phyloP scores from a whole-genome alignment of 805 yeast species.

The Wickerhamiella azyma region DNA sequence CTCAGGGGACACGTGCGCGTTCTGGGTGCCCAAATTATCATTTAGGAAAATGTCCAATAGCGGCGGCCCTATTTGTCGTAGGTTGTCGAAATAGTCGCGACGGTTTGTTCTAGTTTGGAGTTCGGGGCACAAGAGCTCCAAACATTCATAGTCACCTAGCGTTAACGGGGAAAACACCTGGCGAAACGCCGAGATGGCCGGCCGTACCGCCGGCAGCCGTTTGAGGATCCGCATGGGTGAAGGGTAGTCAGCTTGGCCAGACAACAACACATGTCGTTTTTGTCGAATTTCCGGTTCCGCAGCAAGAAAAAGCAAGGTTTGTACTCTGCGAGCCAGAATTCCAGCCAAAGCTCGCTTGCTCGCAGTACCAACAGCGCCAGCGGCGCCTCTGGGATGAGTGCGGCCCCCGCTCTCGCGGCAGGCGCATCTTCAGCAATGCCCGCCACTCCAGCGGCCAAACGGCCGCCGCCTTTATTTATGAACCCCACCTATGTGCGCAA shows the following conservation, averaged over 20 bases:
- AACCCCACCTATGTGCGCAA: constrained; percentile 90
- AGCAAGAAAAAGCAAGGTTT: constrained; percentile 4
- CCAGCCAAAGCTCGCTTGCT: constrained; percentile 8
- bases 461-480: constrained; percentile 46
- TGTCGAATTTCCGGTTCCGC: constrained; percentile 12
- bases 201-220: not conserved
- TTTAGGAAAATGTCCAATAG: constrained; percentile 13
- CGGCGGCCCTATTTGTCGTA: constrained; percentile 8
- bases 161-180: constrained; percentile 8
- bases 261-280: constrained; percentile 7
- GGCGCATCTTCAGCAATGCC: not conserved
- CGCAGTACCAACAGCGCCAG: not conserved
- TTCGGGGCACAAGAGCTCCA: constrained; percentile 15
- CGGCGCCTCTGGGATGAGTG: no score
- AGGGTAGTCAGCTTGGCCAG: no score
- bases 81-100: constrained; percentile 10
- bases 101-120: constrained; percentile 9
- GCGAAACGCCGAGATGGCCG: not conserved
- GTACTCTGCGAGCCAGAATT: constrained; percentile 8
- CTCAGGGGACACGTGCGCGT: constrained; percentile 8
- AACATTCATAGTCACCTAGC: constrained; percentile 9
- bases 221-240: not conserved
- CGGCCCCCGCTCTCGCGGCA: no score
- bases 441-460: constrained; percentile 8
- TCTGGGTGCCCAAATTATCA: constrained; percentile 17